phyloP scores from a whole-genome alignment of 2,329 filamentous ascomycete genomes.

The Neurospora sp. region DNA sequence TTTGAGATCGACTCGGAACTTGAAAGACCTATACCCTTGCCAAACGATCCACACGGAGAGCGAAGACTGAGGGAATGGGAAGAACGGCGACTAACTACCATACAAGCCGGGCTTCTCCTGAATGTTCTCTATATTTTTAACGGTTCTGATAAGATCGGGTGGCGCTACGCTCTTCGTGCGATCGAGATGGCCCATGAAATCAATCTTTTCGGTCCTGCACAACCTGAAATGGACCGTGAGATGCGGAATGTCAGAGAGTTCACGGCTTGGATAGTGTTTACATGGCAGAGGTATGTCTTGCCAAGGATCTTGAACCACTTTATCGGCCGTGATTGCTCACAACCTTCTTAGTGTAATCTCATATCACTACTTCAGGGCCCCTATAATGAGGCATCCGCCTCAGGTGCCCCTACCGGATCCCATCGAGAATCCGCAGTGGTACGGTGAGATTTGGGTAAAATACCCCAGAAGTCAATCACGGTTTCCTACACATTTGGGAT shows the following conservation, averaged over 20 bases:
- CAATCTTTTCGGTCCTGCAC: conserved; percentile 19
- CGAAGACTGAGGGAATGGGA: conserved; percentile 14
- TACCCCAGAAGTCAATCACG: conserved; percentile 18
- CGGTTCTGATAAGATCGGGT: conserved; percentile 28
- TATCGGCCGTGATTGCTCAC: conserved; percentile 4
- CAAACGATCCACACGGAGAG: conserved; percentile 11
- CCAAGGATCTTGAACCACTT: background rate
- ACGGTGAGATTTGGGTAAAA: conserved; percentile 22
- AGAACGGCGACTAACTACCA: conserved; percentile 20
- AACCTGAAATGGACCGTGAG: conserved; percentile 10
- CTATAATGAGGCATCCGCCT: conserved; percentile 17
- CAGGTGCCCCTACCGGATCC: conserved; percentile 20
- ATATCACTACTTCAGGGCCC: conserved; percentile 19
- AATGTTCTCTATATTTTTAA: conserved; percentile 21
- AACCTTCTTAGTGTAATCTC: conserved; percentile 6
- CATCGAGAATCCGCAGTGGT: conserved; percentile 17
- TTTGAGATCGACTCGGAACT: conserved; percentile 21
- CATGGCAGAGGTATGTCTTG: conserved; percentile 22
- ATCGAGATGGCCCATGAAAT: conserved; percentile 24
- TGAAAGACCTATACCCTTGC: conserved; percentile 5
- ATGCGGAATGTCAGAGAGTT: conserved; percentile 18
- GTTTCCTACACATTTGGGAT: conserved; percentile 18
- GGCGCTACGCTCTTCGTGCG: conserved; percentile 23
- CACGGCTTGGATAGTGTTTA: conserved; percentile 26
- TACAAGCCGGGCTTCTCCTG: conserved; percentile 26